A percentile compares a stretch with the other conserved stretches of the same genome.
Evolutionary conservation across 2,329 filamentous ascomycete species (phyloP).

Genomic region (Albifimbria verrucaria): DNA sequence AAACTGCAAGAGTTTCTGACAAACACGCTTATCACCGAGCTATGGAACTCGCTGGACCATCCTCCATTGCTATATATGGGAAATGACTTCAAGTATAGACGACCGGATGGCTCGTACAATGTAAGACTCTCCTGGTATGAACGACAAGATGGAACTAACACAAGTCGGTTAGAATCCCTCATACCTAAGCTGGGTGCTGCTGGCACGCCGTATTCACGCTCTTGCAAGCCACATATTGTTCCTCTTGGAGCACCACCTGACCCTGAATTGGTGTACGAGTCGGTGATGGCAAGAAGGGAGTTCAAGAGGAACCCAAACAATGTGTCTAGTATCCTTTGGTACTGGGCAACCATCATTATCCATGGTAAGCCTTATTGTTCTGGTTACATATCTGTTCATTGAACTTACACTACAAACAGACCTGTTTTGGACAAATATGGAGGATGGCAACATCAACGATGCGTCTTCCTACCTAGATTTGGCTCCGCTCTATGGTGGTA

Average conservation of each 20-base stretch:
- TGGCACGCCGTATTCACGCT: slow-evolving; percentile 64
- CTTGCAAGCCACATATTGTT: slow-evolving; percentile 55
- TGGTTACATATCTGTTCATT: not conserved
- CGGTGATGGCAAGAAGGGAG: slow-evolving; percentile 50
- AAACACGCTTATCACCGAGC: slow-evolving; percentile 62
- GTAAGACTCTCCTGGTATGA: slow-evolving; percentile 31
- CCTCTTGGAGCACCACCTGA: slow-evolving; percentile 66
- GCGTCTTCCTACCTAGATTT: slow-evolving; percentile 72
- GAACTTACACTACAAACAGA: slow-evolving; percentile 33
- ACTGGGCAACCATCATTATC: slow-evolving; percentile 71
- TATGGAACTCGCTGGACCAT: slow-evolving; percentile 71
- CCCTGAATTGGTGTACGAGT: slow-evolving; percentile 59
- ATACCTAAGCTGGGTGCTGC: slow-evolving; percentile 64
- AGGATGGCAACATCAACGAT: slow-evolving; percentile 58
- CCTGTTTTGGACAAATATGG: slow-evolving; percentile 66
- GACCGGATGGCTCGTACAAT: slow-evolving; percentile 69
- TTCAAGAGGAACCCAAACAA: slow-evolving; percentile 66
- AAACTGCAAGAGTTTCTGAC: slow-evolving; percentile 61
- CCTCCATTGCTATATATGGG: slow-evolving; percentile 65
- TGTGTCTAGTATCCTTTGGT: slow-evolving; percentile 68
- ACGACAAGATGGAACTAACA: too few relatives aligned
- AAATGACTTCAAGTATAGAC: slow-evolving; percentile 61
- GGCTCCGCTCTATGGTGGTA: slow-evolving; percentile 68
- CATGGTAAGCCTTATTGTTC: slow-evolving; percentile 46
- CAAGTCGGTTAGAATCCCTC: slow-evolving; percentile 53